Base-by-base conservation (phyloP, 2,329 filamentous ascomycete species). In the Colletotrichum sp. region DNA sequence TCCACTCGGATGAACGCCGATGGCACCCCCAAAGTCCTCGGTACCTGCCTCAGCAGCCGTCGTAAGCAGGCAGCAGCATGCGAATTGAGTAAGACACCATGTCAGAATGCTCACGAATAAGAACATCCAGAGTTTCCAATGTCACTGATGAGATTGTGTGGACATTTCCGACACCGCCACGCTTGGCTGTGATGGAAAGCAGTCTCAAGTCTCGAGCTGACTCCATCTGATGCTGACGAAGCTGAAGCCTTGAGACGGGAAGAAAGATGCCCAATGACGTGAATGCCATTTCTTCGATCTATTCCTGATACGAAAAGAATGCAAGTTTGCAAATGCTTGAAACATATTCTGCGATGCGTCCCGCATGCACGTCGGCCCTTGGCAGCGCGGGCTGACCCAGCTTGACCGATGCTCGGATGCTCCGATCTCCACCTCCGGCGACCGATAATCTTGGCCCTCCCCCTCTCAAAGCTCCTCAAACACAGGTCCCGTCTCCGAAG, bases 391-490 rank as follows among this genome's bases (percentile, higher is more conserved):
- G 21, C 26, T 34, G 9, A 13, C 70, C 55, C 55, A 13, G 65
- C 30, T 24, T 44, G 44, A 55, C 52, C 10, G 15, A 18, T 32
- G 49, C 60, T 59, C 62, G 26, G 68, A 63, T 52, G 15, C 34
- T 15, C n/a, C 34, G 34, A 18, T 7, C n/a, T 52, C 44, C 44
- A 52, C 15, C 16, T 16, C 49, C 60, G 24, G 44, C 34, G 59
- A 74, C 59, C 71, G 26, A 70, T n/a, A 18, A 16, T 16, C 39
- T 72, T 52, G n/a, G 70, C 34, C 26, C 21, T 28, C 32, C 26
- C 18, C 32, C 24, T 5, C 8, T 75, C 64, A 76, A 26, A 76
- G 74, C 30, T 76, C 74, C 49, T 76, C 65, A 55, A 26, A 69
- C 34, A 52, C 26, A 8, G 60, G 60, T 8, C 12, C 52, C 24